Evolutionary conservation across 2,329 filamentous ascomycete genomes (phyloP).

Genomic region (Penicillium digitatum): DNA sequence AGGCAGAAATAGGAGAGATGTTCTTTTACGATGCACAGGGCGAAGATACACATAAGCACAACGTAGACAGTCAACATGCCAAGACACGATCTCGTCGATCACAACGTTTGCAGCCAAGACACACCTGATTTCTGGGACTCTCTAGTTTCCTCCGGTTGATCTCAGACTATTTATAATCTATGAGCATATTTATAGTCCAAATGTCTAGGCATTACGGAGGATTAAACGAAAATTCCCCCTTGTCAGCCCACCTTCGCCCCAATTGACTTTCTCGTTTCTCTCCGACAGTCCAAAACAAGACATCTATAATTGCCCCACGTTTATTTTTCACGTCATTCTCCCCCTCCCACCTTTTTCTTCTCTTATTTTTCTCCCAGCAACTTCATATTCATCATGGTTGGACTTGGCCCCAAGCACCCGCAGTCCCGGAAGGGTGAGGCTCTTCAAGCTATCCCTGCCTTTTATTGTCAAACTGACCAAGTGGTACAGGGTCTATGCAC

Average conservation of each 20-base stretch:
- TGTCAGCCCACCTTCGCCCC: not conserved
- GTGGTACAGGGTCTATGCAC: constrained; percentile 70
- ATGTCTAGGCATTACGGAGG: not conserved
- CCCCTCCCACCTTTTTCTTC: constrained; percentile 1
- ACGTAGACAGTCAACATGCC: not conserved
- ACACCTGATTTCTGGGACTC: not conserved
- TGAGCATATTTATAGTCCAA: not conserved
- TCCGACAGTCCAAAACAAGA: constrained; percentile 25
- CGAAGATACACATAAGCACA: too few species aligned
- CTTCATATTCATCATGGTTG: constrained; percentile 54
- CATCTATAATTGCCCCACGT: constrained; percentile 26
- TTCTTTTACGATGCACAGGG: too few species aligned
- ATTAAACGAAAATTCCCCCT: not conserved
- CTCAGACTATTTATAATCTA: not conserved
- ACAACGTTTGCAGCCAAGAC: not conserved
- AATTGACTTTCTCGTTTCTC: constrained; percentile 12
- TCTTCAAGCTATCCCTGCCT: constrained; percentile 10
- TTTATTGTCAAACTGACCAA: constrained; percentile 10
- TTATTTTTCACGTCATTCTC: constrained; percentile 18
- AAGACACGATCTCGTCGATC: constrained; percentile 1
- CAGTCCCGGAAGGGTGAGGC: constrained; percentile 71
- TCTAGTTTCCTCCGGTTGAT: too few species aligned
- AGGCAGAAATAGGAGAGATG: not conserved
- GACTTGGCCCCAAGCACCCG: constrained; percentile 59
- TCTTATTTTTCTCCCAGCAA: not conserved